Base-by-base conservation (phyloP, 106 monocot genomes). In the Dioscorea zingiberensis region DNA sequence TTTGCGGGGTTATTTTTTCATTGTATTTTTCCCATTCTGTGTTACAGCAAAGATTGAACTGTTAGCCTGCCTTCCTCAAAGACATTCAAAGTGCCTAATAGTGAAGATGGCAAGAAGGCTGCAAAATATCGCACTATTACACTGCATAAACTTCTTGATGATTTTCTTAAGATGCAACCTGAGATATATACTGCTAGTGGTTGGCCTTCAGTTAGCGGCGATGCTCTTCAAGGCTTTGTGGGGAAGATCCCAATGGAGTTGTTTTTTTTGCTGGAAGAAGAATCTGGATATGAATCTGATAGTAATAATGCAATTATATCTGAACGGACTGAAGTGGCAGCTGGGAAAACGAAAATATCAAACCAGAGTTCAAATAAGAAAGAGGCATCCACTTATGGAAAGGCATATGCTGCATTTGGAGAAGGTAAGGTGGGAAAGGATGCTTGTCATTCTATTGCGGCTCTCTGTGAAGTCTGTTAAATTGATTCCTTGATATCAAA, bases 401-500 rank as follows among this genome's bases (percentile, higher is more conserved):
- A 86, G 47, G 98, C 98, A 53, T 98, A 80, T 77, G 54, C 68
- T 60, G 89, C 93, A 75, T 98, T 98, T 87, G 86, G 84, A 23
- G 70, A 59, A 44, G 89, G 84, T 44, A 77, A 70, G 45, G 49
- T 76, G 60, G 98, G 98, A 28, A 83, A 47, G 54, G 80, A 87
- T 23, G 98, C 98, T 53, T 93, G 98, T 28, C 82, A 72, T 78
- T 89, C 98, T 55, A 93, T 93, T 71, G 98, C 93, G 64, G 86
- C 93, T 47, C 84, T 98, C 23, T 93, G 93, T 86, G 98, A 93
- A 76, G 73, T 98, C 15, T 93, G 89, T 54, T 88, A 89, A 29
- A 93, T 93, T 67, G 89, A 99, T 69, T 93, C 98, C 11, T 71
- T 99, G 54, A 88, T 99, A 77, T 99, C 98, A 23, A 99, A 93